Percentiles rank a stretch among this genome's conserved stretches.
phyloP scores from a whole-genome alignment of 805 yeast species.

The Yamadazyma tumulicola region DNA sequence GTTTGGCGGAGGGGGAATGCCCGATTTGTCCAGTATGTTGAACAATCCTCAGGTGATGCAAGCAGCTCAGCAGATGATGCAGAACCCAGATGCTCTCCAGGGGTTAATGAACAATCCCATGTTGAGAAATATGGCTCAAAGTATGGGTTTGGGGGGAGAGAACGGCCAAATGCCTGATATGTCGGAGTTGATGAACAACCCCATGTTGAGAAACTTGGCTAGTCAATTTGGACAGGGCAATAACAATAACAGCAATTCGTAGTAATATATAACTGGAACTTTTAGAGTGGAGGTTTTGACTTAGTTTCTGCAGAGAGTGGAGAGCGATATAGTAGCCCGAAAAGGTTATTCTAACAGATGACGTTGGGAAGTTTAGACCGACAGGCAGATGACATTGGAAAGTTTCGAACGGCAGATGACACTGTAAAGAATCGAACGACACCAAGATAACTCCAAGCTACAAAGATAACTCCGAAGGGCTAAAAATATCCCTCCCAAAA shows the following conservation, averaged over 20 bases:
- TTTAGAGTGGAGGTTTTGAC: too few species aligned
- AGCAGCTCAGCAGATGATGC: constrained; percentile 47
- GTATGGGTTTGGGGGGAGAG: constrained; percentile 65
- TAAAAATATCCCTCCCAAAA: too few species aligned
- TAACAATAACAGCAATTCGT: not conserved
- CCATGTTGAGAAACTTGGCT: constrained; percentile 71
- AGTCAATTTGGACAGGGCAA: constrained; percentile 40
- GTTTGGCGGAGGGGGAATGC: constrained; percentile 71
- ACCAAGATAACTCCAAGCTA: too few species aligned
- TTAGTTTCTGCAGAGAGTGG: too few species aligned
- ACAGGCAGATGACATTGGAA: too few species aligned
- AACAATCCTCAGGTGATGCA: constrained; percentile 86
- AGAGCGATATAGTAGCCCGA: too few species aligned
- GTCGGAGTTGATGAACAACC: constrained; percentile 75
- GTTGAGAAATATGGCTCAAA: constrained; percentile 78
- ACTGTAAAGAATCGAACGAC: too few species aligned
- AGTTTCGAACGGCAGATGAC: too few species aligned
- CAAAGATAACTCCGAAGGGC: too few species aligned
- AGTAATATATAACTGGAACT: too few species aligned
- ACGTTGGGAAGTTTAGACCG: too few species aligned
- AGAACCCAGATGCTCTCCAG: constrained; percentile 72
- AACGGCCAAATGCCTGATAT: constrained; percentile 49
- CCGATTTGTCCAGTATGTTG: constrained; percentile 66
- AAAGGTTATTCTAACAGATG: too few species aligned
- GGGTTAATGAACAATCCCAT: constrained; percentile 79